Evolutionary conservation across 1,284 basidiomycete species (phyloP).

Genomic region (Puccinia coronata): DNA sequence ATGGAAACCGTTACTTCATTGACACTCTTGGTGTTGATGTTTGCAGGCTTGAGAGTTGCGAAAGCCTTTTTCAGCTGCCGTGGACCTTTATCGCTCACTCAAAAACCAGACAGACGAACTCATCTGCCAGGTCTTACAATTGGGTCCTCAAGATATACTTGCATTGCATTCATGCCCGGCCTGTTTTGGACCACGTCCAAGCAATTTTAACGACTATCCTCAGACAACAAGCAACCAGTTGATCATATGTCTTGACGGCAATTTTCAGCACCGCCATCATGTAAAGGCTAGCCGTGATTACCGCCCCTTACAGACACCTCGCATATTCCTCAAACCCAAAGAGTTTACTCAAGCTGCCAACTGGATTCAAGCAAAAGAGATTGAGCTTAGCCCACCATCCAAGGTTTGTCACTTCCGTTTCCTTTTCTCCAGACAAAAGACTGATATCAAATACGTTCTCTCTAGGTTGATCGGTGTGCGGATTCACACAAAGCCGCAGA

Average conservation of each 20-base stretch:
- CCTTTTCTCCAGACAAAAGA: background rate
- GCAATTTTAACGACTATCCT: background rate
- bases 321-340: background rate
- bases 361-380: background rate
- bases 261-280: background rate
- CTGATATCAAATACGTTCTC: background rate
- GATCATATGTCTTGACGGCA: background rate
- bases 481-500: constrained; percentile 10
- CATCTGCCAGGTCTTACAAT: background rate
- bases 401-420: background rate
- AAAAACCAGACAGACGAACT: background rate
- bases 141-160: too few relatives aligned
- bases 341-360: background rate
- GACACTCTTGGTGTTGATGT: too few relatives aligned
- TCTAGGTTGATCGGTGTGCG: background rate
- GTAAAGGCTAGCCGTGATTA: background rate
- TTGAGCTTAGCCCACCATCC: too few relatives aligned
- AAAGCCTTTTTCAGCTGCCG: too few relatives aligned
- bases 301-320: background rate
- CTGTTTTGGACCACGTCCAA: background rate
- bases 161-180: background rate
- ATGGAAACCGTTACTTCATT: too few relatives aligned
- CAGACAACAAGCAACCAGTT: background rate
- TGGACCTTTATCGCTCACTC: too few relatives aligned
- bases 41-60: background rate